Evolutionary conservation across 2,329 filamentous ascomycete species (phyloP), one percentile per base, ranked within the genome.

Genomic region (Aureobasidium uvarum): DNA sequence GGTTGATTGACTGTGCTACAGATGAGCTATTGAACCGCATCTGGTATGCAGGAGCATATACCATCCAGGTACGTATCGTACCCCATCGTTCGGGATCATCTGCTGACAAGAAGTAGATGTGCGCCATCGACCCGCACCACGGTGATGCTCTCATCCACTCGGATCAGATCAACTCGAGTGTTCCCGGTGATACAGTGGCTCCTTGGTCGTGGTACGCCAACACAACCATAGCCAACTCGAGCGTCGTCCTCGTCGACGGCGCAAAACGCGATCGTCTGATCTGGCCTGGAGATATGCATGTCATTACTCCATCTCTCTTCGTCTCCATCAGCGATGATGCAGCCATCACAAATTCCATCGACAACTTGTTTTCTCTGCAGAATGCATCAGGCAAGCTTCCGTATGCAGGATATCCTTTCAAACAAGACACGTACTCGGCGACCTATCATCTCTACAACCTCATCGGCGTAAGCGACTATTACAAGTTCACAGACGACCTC

Each of bases 281-380:
- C 1, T 88, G 85, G 84, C 81, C 85, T 18, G 85, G 85, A 1
- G 86, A 88, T 70, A 84, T 87, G 78, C 79, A 80, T 5, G 83
- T 86, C 67, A 81, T 83, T 5, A 77, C 84, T 0, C 83, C 84
- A 3, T 79, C 77, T 43, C 79, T 85, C n/a, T 80, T 83, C 10
- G 80, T 85, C 3, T 83, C 81, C 8, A 85, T 83, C 0, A 81
- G 81, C 38, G 83, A 85, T 68, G 74, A 84, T 50, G 77, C 80
- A 20, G 80, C 80, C 28, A 77, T 85, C 4, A 78, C 78, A 11
- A 84, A 83, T 67, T 81, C 81, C 0, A 65, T 65, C 51, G 62
- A 65, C 41, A 78, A 79, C 1, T 69, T 82, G 5, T 83, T 82
- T 59, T 74, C 76, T 0, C 31, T 65, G 31, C 51, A 65, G 18